Base-by-base conservation (phyloP, 176 grass and related monocot species). In the Cymbopogon citratus region DNA sequence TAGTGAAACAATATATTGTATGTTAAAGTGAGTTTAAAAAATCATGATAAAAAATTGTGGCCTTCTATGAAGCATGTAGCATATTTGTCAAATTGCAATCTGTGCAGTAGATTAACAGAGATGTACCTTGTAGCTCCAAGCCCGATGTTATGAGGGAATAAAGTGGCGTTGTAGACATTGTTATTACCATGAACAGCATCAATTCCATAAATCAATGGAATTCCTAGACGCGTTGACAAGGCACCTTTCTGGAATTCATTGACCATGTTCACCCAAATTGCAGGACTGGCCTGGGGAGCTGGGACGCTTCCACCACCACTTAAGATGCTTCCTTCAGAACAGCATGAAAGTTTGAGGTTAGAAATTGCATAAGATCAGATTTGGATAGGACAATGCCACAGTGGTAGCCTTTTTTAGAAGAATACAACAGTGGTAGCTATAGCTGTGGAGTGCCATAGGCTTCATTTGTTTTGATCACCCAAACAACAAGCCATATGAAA, bases 111-210 rank as follows among this genome's bases (percentile, higher is more conserved):
- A 74, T 65, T 84, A 73, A 77, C 12, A 85, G 40, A 77, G 61
- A 89, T 54, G 74, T 87, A 77, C 95, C 95, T 98, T 78, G 95
- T 98, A 85, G 95, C 95, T 78, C 95, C 95, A 86, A 98, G 95
- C 46, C 95, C 95, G 24, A 98, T 33, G 49, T 98, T 98, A 84
- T 98, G 95, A 71, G 95, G 95, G 77, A 98, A 98, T 87, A 98
- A 87, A 57, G 95, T 98, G 78, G 95, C 92, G 3, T 92, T 94
- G 65, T 94, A 98, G 69, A 91, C 95, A 87, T 98, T 94, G 80
- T 98, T 98, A 64, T 98, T 89, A 56, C 95, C 95, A 86, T 98
- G 95, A 91, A 98, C 90, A 63, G 95, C 95, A 87, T 98, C 95
- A 76, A 98, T 98, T 38, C 95, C 95, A 85, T 98, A 98, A 75